These are phyloP conservation scores for Clarireedia paspali DNA, from an alignment of 2,329 filamentous ascomycete species.

Conservation along the genomic window DNA sequence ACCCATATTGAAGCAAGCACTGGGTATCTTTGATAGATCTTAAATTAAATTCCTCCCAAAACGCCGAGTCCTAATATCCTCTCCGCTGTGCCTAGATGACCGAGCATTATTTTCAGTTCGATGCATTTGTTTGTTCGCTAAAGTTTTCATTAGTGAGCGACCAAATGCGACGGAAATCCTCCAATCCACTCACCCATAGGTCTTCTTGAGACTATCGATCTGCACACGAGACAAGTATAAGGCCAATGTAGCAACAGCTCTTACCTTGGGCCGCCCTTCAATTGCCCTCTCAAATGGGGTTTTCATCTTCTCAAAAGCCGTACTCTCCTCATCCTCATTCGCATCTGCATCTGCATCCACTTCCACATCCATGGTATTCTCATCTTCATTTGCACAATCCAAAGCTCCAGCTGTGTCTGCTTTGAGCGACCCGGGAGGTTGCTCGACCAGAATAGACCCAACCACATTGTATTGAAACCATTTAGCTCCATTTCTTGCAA, in stretches of 20 bases:
- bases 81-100: not conserved
- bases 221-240: slow-evolving; percentile 49
- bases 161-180: not conserved
- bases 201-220: slow-evolving; percentile 47
- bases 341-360: slow-evolving; percentile 13
- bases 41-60: not conserved
- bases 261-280: slow-evolving; percentile 37
- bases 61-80: not conserved
- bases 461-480: slow-evolving; percentile 34
- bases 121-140: slow-evolving; percentile 30
- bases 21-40: slow-evolving; percentile 2
- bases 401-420: slow-evolving; percentile 14
- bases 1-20: not conserved
- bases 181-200: slow-evolving; percentile 23
- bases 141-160: not conserved
- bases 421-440: not conserved
- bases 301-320: slow-evolving; percentile 50
- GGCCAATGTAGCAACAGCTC: slow-evolving; percentile 47
- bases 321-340: slow-evolving; percentile 12
- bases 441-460: slow-evolving; percentile 17
- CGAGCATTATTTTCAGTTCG: not conserved
- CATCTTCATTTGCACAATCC: slow-evolving; percentile 23
- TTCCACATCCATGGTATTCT: slow-evolving; percentile 32
- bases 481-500: slow-evolving; percentile 38
- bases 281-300: slow-evolving; percentile 49